A percentile compares a stretch with the other conserved stretches of the same genome.
phyloP scores from a whole-genome alignment of 2,329 filamentous ascomycete species.

The Macrophomina pseudophaseolina region DNA sequence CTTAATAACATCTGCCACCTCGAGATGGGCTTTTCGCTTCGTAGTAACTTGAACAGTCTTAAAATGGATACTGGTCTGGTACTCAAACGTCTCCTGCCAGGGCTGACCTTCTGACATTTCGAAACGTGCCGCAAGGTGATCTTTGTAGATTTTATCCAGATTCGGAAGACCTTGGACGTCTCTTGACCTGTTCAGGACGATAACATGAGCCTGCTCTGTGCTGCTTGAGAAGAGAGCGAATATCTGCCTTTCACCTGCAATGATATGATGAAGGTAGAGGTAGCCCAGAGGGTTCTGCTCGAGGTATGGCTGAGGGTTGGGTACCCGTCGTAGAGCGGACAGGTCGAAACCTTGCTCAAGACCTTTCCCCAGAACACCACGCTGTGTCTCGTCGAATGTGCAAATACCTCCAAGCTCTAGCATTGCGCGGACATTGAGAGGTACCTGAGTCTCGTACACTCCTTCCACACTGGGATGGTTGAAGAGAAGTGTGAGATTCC shows the following conservation, averaged over 20 bases:
- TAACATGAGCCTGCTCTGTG: constrained; percentile 78
- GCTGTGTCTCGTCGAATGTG: constrained; percentile 88
- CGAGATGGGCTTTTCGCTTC: constrained; percentile 83
- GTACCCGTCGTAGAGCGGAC: constrained; percentile 70
- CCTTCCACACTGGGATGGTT: constrained; percentile 95
- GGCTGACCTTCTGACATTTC: constrained; percentile 70
- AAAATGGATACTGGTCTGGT: constrained; percentile 85
- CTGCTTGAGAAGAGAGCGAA: constrained; percentile 91
- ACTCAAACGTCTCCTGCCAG: constrained; percentile 82
- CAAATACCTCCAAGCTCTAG: constrained; percentile 89
- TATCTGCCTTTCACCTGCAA: constrained; percentile 86
- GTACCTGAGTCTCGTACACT: constrained; percentile 93
- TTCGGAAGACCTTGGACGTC: constrained; percentile 90
- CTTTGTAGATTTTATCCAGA: constrained; percentile 83
- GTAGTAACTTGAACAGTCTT: constrained; percentile 88
- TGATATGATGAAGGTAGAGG: constrained; percentile 91
- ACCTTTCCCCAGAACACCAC: constrained; percentile 88
- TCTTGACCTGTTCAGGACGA: constrained; percentile 82
- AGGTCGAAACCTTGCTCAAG: constrained; percentile 94
- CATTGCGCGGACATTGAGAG: constrained; percentile 83
- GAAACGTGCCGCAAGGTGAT: constrained; percentile 70
- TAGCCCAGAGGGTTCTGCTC: constrained; percentile 77
- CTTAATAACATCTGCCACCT: constrained; percentile 86
- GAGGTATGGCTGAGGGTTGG: constrained; percentile 75
- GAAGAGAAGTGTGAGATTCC: constrained; percentile 82